Conservation (phyloP, 306 rosid species). For the Hippophae rhamnoides region DNA sequence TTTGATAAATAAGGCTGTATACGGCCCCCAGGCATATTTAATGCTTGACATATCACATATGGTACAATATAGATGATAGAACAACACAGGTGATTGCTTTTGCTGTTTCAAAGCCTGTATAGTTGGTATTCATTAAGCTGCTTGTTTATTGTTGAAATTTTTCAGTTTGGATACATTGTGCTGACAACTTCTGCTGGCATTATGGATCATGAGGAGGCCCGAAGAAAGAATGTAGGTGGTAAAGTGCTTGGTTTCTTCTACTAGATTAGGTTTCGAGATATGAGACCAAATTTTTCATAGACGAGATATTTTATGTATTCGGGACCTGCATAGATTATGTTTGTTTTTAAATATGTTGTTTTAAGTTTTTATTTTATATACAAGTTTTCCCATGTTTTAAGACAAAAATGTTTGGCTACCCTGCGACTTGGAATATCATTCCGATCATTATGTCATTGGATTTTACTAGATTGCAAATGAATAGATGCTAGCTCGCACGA, state of each 20-base stretch:
- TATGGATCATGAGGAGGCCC: slow-evolving; percentile 55
- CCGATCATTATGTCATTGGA: no score
- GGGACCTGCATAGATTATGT: slow-evolving; percentile 9
- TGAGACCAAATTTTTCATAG: not conserved
- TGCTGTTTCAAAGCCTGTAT: not conserved
- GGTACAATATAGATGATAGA: no score
- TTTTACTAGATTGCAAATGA: no score
- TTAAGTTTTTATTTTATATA: slow-evolving; percentile 2
- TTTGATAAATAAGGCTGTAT: no score
- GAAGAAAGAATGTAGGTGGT: slow-evolving; percentile 54
- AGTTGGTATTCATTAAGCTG: not conserved
- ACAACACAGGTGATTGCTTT: not conserved
- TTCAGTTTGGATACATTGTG: slow-evolving; percentile 46
- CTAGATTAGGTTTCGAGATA: slow-evolving; percentile 10
- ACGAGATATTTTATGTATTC: slow-evolving; percentile 12
- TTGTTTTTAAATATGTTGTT: slow-evolving; percentile 3
- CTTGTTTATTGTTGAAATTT: not conserved
- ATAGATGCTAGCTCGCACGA: no score
- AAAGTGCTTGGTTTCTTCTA: slow-evolving; percentile 59
- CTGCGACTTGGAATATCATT: no score
- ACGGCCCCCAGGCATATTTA: no score
- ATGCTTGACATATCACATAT: no score
- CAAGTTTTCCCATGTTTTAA: slow-evolving; percentile 3
- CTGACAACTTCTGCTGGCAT: slow-evolving; percentile 53
- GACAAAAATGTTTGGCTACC: not conserved